A percentile compares a stretch with the other conserved stretches of the same genome.
Evolutionary conservation across 2,329 filamentous ascomycete genomes (phyloP).

Genomic region (Fusarium guadeloupense): DNA sequence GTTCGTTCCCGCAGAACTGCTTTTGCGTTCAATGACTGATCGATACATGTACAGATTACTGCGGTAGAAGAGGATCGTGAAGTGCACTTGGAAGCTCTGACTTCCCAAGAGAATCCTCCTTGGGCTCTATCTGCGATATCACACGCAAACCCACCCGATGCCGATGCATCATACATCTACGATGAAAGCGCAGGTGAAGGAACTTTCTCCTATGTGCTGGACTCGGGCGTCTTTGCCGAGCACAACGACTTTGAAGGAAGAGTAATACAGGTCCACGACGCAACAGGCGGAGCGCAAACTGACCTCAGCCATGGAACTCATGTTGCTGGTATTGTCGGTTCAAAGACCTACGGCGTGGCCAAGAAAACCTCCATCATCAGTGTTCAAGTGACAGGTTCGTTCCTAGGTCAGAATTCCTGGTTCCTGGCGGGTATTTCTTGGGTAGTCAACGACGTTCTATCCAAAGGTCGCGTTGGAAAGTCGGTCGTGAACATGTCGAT

Average conservation of each 20-base stretch:
- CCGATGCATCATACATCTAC: constrained; percentile 1
- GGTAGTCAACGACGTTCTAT: constrained; percentile 45
- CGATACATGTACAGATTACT: neutral
- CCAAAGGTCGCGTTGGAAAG: constrained; percentile 39
- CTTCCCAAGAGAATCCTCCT: neutral
- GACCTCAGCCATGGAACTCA: constrained; percentile 17
- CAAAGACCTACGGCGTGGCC: constrained; percentile 18
- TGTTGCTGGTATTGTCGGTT: constrained; percentile 15
- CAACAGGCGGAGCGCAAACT: neutral
- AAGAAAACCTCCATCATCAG: constrained; percentile 19
- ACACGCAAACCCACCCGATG: constrained; percentile 6
- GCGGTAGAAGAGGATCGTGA: neutral
- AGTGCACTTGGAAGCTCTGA: neutral
- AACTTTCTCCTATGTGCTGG: constrained; percentile 9
- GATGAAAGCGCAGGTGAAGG: constrained; percentile 12
- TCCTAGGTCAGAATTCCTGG: neutral
- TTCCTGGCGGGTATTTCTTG: constrained; percentile 46
- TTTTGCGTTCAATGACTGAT: neutral
- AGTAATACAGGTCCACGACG: neutral
- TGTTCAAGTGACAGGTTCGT: constrained; percentile 1
- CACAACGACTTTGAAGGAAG: constrained; percentile 18
- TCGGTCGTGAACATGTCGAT: constrained; percentile 58
- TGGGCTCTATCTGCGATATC: constrained; percentile 14
- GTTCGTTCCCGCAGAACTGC: neutral
- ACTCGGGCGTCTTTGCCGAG: neutral